A percentile compares a stretch with the other conserved stretches of the same genome.
These are phyloP conservation scores for Sechiopsis laciniata DNA, from an alignment of 306 rosid species.

Conservation along the genomic window DNA sequence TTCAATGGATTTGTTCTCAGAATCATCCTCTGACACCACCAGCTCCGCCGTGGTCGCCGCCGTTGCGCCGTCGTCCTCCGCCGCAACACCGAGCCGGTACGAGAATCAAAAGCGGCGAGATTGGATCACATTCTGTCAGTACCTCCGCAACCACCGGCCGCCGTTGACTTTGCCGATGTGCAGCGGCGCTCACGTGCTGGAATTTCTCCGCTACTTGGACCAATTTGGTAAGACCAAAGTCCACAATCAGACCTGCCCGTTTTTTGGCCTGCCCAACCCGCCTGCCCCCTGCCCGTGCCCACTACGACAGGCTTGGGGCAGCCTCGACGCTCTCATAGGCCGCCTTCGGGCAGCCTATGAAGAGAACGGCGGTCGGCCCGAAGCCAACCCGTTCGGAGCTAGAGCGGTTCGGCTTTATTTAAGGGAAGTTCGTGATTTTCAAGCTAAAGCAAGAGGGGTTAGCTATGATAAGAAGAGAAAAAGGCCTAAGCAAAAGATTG, in stretches of 20 bases:
- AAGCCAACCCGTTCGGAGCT: slow-evolving; percentile 67
- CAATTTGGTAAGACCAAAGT: slow-evolving; percentile 95
- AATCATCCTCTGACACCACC: slow-evolving; percentile 33
- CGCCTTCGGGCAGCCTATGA: slow-evolving; percentile 93
- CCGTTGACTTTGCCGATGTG: slow-evolving; percentile 56
- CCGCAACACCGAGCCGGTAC: slow-evolving; percentile 62
- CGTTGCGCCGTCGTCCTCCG: not conserved
- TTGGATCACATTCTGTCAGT: slow-evolving; percentile 97
- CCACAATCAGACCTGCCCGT: slow-evolving; percentile 75
- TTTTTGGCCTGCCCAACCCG: slow-evolving; percentile 72
- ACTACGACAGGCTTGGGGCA: slow-evolving; percentile 90
- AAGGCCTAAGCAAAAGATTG: slow-evolving; percentile 47
- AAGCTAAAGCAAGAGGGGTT: slow-evolving; percentile 80
- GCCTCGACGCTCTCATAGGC: slow-evolving; percentile 90
- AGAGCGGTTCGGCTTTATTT: slow-evolving; percentile 60
- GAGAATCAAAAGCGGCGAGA: slow-evolving; percentile 91
- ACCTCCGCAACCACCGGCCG: slow-evolving; percentile 70
- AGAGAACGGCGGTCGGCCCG: slow-evolving; percentile 59
- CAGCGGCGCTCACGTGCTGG: slow-evolving; percentile 72
- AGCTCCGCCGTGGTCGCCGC: slow-evolving; percentile 10
- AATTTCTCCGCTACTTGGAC: slow-evolving; percentile 79
- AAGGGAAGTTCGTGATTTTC: slow-evolving; percentile 89
- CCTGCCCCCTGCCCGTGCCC: slow-evolving; percentile 94
- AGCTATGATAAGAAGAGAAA: slow-evolving; percentile 90
- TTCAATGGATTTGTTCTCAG: slow-evolving; percentile 55